phyloP scores from a whole-genome alignment of 129 eudicot genomes.

The Escallonia rubra region DNA sequence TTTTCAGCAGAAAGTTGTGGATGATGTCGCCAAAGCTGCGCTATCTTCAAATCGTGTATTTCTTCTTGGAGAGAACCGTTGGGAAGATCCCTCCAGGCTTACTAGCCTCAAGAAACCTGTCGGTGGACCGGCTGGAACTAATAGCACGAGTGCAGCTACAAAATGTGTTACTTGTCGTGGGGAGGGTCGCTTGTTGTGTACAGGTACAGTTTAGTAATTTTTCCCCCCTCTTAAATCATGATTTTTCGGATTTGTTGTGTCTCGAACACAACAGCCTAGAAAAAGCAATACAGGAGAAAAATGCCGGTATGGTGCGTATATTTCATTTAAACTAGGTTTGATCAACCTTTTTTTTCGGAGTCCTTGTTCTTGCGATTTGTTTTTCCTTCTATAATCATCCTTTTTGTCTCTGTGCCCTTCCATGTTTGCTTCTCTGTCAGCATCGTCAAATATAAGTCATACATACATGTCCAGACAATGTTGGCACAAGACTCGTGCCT shows the following conservation, averaged over 20 bases:
- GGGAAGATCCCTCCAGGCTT: conserved; percentile 91
- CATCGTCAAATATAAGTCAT: too few species aligned
- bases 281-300: too few species aligned
- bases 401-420: too few species aligned
- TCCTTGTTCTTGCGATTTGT: too few species aligned
- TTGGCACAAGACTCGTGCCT: too few species aligned
- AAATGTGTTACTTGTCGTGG: conserved; percentile 78
- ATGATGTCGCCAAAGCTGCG: conserved; percentile 27
- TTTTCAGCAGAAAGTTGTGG: conserved; percentile 34
- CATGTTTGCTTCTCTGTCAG: too few species aligned
- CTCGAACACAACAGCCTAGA: too few species aligned
- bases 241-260: not conserved
- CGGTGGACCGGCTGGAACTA: conserved; percentile 16
- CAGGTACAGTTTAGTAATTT: conserved; percentile 37
- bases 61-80: conserved; percentile 97
- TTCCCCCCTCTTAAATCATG: not conserved
- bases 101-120: conserved; percentile 22
- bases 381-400: too few species aligned
- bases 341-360: too few species aligned
- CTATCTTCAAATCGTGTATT: conserved; percentile 46
- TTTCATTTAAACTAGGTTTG: too few species aligned
- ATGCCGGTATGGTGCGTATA: too few species aligned
- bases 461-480: too few species aligned
- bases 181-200: conserved; percentile 76
- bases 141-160: conserved; percentile 4